Conservation (phyloP, 805 yeast species). For the Kodamaea sagamina region DNA sequence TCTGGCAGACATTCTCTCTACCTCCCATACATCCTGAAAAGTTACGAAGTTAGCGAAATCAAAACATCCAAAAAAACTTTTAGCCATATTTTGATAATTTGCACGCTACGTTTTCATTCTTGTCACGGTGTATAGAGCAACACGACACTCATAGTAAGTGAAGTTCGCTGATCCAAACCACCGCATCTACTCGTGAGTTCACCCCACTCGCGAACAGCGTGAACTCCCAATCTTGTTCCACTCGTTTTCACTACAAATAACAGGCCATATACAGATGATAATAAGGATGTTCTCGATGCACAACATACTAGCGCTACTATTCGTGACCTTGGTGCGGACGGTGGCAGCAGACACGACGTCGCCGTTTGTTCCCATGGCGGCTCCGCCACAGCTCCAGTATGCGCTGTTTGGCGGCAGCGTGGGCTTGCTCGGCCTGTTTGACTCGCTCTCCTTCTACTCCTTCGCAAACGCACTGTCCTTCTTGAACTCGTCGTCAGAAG, state of each 20-base stretch:
- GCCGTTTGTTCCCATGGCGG: constrained; percentile 9
- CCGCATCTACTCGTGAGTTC: neutral
- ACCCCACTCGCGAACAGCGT: constrained; percentile 1
- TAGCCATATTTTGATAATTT: neutral
- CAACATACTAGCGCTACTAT: constrained; percentile 5
- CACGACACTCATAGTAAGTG: neutral
- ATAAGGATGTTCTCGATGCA: constrained; percentile 1
- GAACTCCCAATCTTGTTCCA: neutral
- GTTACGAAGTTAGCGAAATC: constrained; percentile 2
- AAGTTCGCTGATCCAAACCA: neutral
- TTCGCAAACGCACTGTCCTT: constrained; percentile 28
- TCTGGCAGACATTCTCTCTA: neutral
- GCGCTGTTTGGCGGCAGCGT: constrained; percentile 29
- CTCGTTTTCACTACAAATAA: constrained; percentile 1
- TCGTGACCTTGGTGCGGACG: neutral
- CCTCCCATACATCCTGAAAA: neutral
- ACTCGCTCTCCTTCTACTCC: constrained; percentile 31
- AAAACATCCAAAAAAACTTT: constrained; percentile 2
- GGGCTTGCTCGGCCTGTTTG: constrained; percentile 35
- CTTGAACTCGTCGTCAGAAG: constrained; percentile 14
- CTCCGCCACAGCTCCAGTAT: constrained; percentile 25
- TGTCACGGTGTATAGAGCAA: neutral
- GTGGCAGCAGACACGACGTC: constrained; percentile 4
- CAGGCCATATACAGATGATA: neutral
- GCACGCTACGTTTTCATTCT: neutral